These are phyloP conservation scores for Mucor plumbeus DNA, from an alignment of 371 early-diverging fungal species.

Conservation along the genomic window DNA sequence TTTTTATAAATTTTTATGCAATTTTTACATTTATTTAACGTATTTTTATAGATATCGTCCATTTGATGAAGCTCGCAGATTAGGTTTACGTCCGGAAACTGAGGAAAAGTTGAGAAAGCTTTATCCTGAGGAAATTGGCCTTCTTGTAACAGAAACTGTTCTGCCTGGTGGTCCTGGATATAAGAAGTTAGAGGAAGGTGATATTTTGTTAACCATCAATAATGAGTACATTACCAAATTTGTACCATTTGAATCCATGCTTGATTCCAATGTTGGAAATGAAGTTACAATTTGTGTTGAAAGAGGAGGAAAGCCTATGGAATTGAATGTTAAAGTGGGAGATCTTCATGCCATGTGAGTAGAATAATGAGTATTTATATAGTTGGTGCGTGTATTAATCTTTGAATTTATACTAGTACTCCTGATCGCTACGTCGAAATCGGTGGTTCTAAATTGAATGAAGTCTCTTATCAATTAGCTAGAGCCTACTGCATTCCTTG, in stretches of 20 bases:
- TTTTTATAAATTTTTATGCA: conserved; percentile 13
- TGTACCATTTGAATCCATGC: conserved; percentile 76
- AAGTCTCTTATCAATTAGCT: conserved; percentile 90
- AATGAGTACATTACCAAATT: conserved; percentile 83
- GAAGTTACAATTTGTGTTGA: conserved; percentile 70
- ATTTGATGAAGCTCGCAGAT: conserved; percentile 77
- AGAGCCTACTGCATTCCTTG: conserved; percentile 80
- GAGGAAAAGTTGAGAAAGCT: conserved; percentile 74
- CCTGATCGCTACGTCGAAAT: conserved; percentile 84
- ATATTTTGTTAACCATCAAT: conserved; percentile 84
- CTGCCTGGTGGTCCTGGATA: conserved; percentile 86
- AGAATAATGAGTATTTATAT: not conserved
- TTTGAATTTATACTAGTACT: conserved; percentile 44
- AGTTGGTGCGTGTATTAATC: not conserved
- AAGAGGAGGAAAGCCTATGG: conserved; percentile 76
- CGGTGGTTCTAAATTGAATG: conserved; percentile 87
- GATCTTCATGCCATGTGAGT: conserved; percentile 78
- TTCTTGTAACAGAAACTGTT: conserved; percentile 84
- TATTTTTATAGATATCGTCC: conserved; percentile 54
- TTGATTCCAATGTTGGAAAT: conserved; percentile 79
- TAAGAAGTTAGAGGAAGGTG: conserved; percentile 81
- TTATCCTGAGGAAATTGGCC: conserved; percentile 84
- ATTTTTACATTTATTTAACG: not conserved
- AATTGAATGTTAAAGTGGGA: conserved; percentile 62
- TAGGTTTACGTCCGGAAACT: conserved; percentile 70